A percentile compares a stretch with the other conserved stretches of the same genome.
These are phyloP conservation scores for Sisymbrium altissimum DNA, from an alignment of 345 rosid genomes.

Conservation along the genomic window DNA sequence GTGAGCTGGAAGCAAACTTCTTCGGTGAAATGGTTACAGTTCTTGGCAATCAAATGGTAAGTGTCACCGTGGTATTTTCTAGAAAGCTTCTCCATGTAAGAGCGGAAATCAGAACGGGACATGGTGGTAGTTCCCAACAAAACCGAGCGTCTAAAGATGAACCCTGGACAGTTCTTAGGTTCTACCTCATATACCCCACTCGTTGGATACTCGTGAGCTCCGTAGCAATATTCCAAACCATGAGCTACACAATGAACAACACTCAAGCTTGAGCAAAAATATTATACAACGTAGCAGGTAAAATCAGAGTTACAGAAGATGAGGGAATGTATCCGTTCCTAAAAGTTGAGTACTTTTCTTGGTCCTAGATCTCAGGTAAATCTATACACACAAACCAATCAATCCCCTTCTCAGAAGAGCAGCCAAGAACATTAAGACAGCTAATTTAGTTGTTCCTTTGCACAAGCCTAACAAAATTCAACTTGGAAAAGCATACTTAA, in stretches of 20 bases:
- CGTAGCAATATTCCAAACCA: conserved; percentile 81
- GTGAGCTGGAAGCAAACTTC: conserved; percentile 68
- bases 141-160: conserved; percentile 78
- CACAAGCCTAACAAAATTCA: background rate
- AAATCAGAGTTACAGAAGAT: background rate
- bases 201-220: conserved; percentile 80
- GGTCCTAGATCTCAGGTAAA: background rate
- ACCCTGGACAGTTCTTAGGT: conserved; percentile 91
- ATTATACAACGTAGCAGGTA: background rate
- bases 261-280: background rate
- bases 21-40: conserved; percentile 93
- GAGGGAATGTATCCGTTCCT: background rate
- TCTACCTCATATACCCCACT: conserved; percentile 96
- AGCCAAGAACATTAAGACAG: background rate
- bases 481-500: background rate
- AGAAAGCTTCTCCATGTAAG: conserved; percentile 78
- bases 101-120: conserved; percentile 69
- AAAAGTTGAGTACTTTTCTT: background rate
- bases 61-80: conserved; percentile 75
- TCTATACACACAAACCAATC: conserved; percentile 3
- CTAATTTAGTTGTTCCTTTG: background rate
- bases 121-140: conserved; percentile 62
- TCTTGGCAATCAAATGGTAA: conserved; percentile 95
- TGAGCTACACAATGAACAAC: conserved; percentile 50
- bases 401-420: background rate